Conservation (phyloP, 768 basidiomycete species). For the Ramaria rubella region DNA sequence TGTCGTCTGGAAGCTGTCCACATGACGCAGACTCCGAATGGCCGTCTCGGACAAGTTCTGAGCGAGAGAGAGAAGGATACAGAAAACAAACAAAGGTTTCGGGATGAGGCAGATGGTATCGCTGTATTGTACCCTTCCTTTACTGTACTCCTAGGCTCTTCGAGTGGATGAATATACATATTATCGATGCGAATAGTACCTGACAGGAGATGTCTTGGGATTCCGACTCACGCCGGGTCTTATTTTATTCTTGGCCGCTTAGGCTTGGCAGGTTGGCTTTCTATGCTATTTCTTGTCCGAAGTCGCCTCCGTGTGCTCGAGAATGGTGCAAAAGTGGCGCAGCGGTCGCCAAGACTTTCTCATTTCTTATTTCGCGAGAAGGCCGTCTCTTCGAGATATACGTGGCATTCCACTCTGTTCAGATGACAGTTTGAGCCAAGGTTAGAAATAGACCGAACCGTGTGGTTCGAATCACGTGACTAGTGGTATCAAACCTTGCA, state of each 20-base stretch:
- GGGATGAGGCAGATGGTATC: background rate
- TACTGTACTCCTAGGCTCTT: background rate
- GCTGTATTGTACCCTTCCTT: background rate
- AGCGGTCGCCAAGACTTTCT: background rate
- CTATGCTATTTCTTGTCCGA: background rate
- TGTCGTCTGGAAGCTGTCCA: constrained; percentile 39
- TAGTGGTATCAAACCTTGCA: background rate
- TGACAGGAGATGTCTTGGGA: background rate
- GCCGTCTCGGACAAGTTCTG: constrained; percentile 9
- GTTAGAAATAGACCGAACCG: background rate
- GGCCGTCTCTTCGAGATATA: too few relatives aligned
- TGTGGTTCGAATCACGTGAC: background rate
- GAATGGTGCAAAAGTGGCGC: background rate
- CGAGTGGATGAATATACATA: background rate
- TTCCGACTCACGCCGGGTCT: background rate
- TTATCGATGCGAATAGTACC: background rate
- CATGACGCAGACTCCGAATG: constrained; percentile 22
- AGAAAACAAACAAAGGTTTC: background rate
- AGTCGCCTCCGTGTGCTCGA: too few relatives aligned
- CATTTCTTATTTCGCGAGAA: too few relatives aligned
- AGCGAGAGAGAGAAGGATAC: background rate
- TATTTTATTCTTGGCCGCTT: constrained; percentile 1
- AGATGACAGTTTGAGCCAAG: too few relatives aligned
- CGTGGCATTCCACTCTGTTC: too few relatives aligned
- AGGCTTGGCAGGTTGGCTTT: background rate